Evolutionary conservation across 2,329 filamentous ascomycete species (phyloP), one percentile per base, ranked within the genome.

Genomic region (Pseudogymnoascus sp.): DNA sequence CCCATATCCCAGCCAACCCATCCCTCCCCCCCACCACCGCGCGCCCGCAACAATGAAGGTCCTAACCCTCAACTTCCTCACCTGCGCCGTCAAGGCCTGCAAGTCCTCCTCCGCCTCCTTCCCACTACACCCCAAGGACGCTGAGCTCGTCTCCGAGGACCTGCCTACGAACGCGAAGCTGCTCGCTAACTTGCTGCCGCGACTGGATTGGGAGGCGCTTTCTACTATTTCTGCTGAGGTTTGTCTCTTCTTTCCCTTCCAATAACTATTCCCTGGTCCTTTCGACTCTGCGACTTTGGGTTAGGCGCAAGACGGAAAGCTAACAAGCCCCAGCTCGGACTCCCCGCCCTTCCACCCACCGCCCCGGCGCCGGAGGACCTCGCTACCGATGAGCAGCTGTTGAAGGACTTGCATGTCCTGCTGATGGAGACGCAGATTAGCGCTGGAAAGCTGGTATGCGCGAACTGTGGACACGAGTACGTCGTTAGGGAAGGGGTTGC

Each of bases 71-170:
- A 97, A 97, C 78, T 99, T 99, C 78, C 81, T 97, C 68, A 95
- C 91, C 71, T 99, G 95, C 81, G 93, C 95, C 66, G 89, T 96
- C 74, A 97, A 97, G 82, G 82, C 89, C 63, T 99, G 95, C 88
- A 96, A 96, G 78, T 84, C 86, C 64, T 87, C 88, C 34, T 81
- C 88, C 5, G 79, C 84, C 61, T 91, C 91, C 23, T 97, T 96
- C 73, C 95, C 95, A 2, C 83, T 99, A 14, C 95, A 97, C 75
- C 93, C 95, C 63, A 89, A 89, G 71, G 92, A 97, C 71, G 93
- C 91, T 61, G 92, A 96, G 75, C 87, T 99, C 23, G 92, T 93
- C 69, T 87, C 92, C 71, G 84, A 90, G 69, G 90, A 96, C 70
- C 79, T 93, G 66, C 90, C 93, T 62, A 77, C 95, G 72, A 96